phyloP scores from a whole-genome alignment of 2,329 filamentous ascomycete species.

The Colletotrichum tropicale region DNA sequence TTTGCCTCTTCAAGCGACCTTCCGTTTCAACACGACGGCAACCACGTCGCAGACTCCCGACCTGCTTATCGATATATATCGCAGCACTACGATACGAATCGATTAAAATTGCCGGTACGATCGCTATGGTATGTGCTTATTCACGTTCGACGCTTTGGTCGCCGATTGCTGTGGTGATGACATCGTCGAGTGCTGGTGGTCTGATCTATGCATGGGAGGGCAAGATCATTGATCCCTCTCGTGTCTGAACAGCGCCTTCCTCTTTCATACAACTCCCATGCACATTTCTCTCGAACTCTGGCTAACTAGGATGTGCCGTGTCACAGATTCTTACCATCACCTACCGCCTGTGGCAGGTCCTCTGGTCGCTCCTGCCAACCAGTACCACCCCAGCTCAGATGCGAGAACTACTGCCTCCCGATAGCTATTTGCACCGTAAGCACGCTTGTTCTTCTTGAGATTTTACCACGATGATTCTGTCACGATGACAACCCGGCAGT shows the following conservation, averaged over 20 bases:
- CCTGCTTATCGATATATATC: too few relatives aligned
- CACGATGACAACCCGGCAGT: not conserved
- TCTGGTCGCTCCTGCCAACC: not conserved
- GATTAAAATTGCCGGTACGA: too few relatives aligned
- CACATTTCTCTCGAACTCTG: rapidly evolving
- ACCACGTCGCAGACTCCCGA: too few relatives aligned
- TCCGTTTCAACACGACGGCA: too few relatives aligned
- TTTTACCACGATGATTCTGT: not conserved
- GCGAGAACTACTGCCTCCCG: not conserved
- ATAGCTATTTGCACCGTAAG: not conserved
- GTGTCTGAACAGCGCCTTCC: not conserved
- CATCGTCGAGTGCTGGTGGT: not conserved
- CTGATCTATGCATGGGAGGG: not conserved
- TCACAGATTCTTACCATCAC: not conserved
- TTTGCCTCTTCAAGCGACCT: too few relatives aligned
- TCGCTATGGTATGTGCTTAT: not conserved
- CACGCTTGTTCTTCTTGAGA: not conserved
- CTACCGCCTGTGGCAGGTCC: not conserved
- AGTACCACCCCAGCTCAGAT: not conserved
- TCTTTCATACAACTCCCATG: not conserved
- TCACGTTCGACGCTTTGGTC: not conserved
- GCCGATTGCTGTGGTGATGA: not conserved
- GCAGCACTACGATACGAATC: too few relatives aligned
- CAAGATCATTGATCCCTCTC: not conserved
- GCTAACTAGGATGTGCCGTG: rapidly evolving